phyloP scores from a whole-genome alignment of 169 alveolate species.

The Miamiensis avidus region DNA sequence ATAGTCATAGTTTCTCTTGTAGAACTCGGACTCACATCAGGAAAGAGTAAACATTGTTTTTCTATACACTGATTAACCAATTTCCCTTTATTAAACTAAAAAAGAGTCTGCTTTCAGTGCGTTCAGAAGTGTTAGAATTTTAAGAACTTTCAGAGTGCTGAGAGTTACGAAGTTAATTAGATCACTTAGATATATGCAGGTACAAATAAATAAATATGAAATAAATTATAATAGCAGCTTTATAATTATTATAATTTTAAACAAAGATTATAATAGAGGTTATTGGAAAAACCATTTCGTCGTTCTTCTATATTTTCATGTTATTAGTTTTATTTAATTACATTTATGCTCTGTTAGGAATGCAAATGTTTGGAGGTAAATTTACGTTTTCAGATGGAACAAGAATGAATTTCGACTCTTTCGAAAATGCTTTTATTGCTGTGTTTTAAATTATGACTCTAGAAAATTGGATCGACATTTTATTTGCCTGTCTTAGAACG shows the following conservation, averaged over 20 bases:
- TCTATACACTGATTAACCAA: slow-evolving; percentile 1
- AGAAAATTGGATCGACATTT: slow-evolving; percentile 79
- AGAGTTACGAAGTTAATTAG: slow-evolving; percentile 85
- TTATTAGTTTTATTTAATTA: slow-evolving; percentile 72
- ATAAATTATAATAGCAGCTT: slow-evolving; percentile 68
- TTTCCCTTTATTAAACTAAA: no score
- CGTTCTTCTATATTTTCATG: slow-evolving; percentile 65
- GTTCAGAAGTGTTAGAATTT: slow-evolving; percentile 79
- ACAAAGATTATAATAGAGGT: slow-evolving; percentile 32
- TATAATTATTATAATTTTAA: no score
- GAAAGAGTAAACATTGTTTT: slow-evolving; percentile 35
- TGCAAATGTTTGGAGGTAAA: slow-evolving; percentile 62
- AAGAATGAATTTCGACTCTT: slow-evolving; percentile 56
- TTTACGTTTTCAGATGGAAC: slow-evolving; percentile 24
- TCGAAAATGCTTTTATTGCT: slow-evolving; percentile 63
- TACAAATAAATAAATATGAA: slow-evolving; percentile 60
- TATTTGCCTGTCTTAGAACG: slow-evolving; percentile 48
- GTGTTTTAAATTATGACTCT: slow-evolving; percentile 74
- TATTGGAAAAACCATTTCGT: slow-evolving; percentile 51
- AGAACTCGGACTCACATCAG: slow-evolving; percentile 55
- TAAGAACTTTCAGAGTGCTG: slow-evolving; percentile 85
- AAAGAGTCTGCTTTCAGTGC: slow-evolving; percentile 57
- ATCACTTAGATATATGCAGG: slow-evolving; percentile 80
- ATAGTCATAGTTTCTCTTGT: slow-evolving; percentile 54
- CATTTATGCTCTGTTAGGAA: slow-evolving; percentile 81